phyloP scores from a whole-genome alignment of 139 green algal species.

The Coelastrella sp. region DNA sequence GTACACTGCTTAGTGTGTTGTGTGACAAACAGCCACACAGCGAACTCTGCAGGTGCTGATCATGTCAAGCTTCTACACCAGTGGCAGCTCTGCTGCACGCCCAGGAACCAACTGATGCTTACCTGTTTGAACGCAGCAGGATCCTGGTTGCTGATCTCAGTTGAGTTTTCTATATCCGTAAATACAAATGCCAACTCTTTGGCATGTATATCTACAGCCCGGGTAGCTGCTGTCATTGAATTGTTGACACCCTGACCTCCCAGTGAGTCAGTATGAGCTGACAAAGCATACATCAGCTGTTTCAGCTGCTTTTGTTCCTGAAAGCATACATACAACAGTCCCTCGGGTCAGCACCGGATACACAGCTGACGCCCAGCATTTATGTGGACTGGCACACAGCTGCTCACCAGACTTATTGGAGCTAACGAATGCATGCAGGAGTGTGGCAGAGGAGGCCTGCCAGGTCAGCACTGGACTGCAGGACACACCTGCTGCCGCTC shows the following conservation, averaged over 20 bases:
- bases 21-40: no score
- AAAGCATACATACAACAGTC: not conserved
- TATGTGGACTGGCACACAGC: no score
- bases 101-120: not conserved
- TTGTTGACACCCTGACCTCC: not conserved
- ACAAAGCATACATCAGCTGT: slow-evolving; percentile 50
- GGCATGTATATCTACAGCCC: not conserved
- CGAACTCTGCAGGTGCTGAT: no score
- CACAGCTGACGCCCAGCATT: no score
- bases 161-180: slow-evolving; percentile 77
- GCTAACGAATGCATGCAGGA: no score
- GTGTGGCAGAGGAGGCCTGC: not conserved
- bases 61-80: no score
- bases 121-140: slow-evolving; percentile 68
- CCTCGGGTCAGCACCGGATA: no score
- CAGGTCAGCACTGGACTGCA: not conserved
- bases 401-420: no score
- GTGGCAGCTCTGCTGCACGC: no score
- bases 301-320: slow-evolving; percentile 49
- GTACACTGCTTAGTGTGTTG: no score
- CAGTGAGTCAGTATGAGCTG: not conserved
- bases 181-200: slow-evolving; percentile 72
- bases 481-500: slow-evolving; percentile 7
- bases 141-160: slow-evolving; percentile 61
- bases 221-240: not conserved